Evolutionary conservation across 768 basidiomycete species (phyloP).

Genomic region (Multifurca ochricompacta): DNA sequence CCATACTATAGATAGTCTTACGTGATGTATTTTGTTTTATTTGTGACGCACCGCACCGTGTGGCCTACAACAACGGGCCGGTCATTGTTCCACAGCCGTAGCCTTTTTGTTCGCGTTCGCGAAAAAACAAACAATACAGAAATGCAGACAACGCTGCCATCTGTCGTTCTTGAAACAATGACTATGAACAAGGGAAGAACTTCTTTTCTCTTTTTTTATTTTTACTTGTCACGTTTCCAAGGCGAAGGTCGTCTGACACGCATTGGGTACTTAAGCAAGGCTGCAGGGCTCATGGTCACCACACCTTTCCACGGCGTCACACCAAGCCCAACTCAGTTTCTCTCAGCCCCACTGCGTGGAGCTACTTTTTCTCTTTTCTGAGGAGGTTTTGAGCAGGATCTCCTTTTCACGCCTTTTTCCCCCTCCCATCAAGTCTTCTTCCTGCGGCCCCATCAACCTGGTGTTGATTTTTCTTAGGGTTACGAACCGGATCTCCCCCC

Average conservation of each 20-base stretch:
- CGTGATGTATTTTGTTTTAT: too few relatives aligned
- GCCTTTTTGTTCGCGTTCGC: constrained; percentile 2
- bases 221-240: constrained; percentile 13
- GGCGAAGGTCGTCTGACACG: constrained; percentile 10
- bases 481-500: not conserved
- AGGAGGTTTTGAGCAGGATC: constrained; percentile 4
- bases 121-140: constrained; percentile 6
- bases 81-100: constrained; percentile 11
- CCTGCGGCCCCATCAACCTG: constrained; percentile 13
- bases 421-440: not conserved
- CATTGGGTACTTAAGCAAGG: constrained; percentile 13
- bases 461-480: constrained; percentile 12
- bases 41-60: constrained; percentile 1
- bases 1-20: too few relatives aligned
- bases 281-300: constrained; percentile 11
- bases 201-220: not conserved
- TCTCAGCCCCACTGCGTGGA: constrained; percentile 16
- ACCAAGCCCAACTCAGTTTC: not conserved
- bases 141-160: not conserved
- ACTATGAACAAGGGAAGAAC: not conserved
- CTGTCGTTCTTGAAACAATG: constrained; percentile 5
- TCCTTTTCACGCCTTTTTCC: not conserved
- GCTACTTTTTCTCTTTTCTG: not conserved
- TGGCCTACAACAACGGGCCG: not conserved
- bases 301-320: constrained; percentile 10